Evolutionary conservation across 129 eudicot species (phyloP).

Genomic region (Apium graveolens): DNA sequence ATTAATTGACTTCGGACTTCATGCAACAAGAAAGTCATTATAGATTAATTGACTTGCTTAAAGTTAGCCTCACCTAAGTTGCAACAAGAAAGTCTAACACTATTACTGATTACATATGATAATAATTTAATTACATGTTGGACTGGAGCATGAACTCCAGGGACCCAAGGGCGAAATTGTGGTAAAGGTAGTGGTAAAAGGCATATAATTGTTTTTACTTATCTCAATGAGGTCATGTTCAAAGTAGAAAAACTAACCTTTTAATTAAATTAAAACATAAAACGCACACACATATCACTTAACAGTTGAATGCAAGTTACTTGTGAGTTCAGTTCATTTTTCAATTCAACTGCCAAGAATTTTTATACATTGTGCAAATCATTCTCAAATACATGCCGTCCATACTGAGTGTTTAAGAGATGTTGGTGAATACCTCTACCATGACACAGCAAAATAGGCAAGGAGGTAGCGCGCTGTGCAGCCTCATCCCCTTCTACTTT

Average conservation of each 20-base stretch:
- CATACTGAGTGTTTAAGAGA: background rate
- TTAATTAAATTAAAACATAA: background rate
- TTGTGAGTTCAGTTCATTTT: background rate
- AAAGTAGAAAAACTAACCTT: background rate
- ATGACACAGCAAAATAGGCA: slow-evolving; percentile 82
- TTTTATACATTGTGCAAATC: background rate
- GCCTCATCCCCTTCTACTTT: slow-evolving; percentile 52
- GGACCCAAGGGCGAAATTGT: background rate
- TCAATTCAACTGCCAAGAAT: background rate
- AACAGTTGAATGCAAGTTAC: background rate
- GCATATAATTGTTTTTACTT: background rate
- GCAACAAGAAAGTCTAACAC: background rate
- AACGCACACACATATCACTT: background rate
- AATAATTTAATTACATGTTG: too few relatives aligned
- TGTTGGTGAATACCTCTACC: slow-evolving; percentile 45
- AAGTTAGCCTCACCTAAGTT: background rate
- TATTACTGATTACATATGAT: background rate
- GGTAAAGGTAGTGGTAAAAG: too few relatives aligned
- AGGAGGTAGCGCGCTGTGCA: slow-evolving; percentile 68
- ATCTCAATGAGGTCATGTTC: background rate
- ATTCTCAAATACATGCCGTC: background rate
- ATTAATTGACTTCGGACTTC: too few relatives aligned
- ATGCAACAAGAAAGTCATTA: too few relatives aligned
- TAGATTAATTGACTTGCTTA: background rate
- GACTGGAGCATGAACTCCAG: too few relatives aligned